Evolutionary conservation across 225 moss, liverwort and hornwort species (phyloP), one percentile per base, ranked within the genome.

Genomic region (Climacium dendroides): DNA sequence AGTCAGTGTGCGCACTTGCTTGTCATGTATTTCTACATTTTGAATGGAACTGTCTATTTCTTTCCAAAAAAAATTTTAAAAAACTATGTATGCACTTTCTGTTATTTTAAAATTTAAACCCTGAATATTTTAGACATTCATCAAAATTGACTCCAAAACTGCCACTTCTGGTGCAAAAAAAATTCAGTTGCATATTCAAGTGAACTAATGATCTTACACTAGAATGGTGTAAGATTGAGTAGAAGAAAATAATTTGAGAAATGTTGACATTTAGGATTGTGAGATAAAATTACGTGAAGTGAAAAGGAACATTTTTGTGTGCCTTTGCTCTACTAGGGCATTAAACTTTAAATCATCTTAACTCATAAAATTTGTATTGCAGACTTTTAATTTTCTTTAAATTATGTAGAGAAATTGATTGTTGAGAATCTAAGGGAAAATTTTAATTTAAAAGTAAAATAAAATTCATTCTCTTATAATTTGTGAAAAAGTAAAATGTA

Each of bases 21-120:
- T 8, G 53, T n/a, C 54, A 76, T 54, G 5, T n/a, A 6, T 23
- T n/a, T 55, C 11, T 57, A 28, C 28, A 39, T 39, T 78, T 39
- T 78, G 39, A 78, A 57, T 7, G 7, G 18, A 78, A 10, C 4
- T 37, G 5, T 37, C n/a, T 17, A 13, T 25, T 35, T 77, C 24
- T 37, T 25, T 15, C 3, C 5, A 3, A 5, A 6, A 1, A 34
- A 52, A 8, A 14, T 2, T n/a, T n/a, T n/a, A n/a, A 5, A 8
- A 35, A 75, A 23, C 5, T 34, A 23, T 53, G 22, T 5, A 23
- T 50, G 14, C 23, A 53, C 2, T 52, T 15, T 23, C 23, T 35
- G 9, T 52, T 23, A 3, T 35, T n/a, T n/a, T n/a, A n/a, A n/a
- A n/a, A n/a, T n/a, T 13, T 5, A 23, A 47, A 10, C 45, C 45